These are phyloP conservation scores for Beta vulgaris DNA, from an alignment of 148 eudicot species.

Conservation along the genomic window DNA sequence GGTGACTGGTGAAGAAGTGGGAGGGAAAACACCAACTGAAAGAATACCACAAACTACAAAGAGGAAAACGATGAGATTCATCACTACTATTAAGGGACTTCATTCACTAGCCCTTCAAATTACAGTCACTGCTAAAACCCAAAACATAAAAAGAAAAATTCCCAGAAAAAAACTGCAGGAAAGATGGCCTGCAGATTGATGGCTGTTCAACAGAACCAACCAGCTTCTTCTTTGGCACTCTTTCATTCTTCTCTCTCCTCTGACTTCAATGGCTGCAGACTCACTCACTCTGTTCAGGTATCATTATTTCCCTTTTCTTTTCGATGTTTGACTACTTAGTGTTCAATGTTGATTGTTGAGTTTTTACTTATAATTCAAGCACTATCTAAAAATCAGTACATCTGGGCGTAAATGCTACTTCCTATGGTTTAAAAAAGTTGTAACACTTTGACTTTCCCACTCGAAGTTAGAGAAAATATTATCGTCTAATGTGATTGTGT, in stretches of 20 bases:
- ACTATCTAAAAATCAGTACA: no score
- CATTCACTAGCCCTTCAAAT: not conserved
- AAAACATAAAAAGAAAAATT: not conserved
- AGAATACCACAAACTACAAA: constrained; percentile 26
- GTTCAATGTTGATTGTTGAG: no score
- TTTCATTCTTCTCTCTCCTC: constrained; percentile 71
- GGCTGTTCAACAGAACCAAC: constrained; percentile 58
- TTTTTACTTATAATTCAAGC: no score
- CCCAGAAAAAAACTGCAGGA: not conserved
- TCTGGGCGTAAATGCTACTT: no score
- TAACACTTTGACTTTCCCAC: no score
- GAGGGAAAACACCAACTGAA: constrained; percentile 16
- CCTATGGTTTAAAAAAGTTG: no score
- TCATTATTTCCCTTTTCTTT: not conserved
- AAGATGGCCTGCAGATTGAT: constrained; percentile 38
- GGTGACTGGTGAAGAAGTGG: constrained; percentile 25
- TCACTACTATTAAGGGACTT: constrained; percentile 4
- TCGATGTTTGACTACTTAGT: not conserved
- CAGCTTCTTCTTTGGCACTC: constrained; percentile 44
- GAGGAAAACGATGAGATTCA: not conserved
- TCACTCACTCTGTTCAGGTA: constrained; percentile 74
- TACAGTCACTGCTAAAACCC: not conserved
- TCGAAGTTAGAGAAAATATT: no score
- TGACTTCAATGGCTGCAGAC: constrained; percentile 67
- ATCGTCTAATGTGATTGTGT: no score